Evolutionary conservation across 768 basidiomycete genomes (phyloP), one percentile per base, ranked within the genome.

Genomic region (Auricularia heimuer): DNA sequence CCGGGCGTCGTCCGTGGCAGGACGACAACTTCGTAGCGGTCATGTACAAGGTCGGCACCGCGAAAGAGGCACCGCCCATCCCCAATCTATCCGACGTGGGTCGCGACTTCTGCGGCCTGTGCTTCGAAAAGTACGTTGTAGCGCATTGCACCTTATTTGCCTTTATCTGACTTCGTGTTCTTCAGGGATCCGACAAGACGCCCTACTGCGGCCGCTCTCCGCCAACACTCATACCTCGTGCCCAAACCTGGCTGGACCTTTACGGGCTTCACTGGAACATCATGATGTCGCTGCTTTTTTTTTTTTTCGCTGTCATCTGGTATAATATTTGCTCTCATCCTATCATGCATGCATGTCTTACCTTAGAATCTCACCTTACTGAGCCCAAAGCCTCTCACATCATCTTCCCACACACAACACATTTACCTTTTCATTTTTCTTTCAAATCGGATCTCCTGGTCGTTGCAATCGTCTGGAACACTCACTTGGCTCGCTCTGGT

Each of bases 21-120:
- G 89, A 91, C 35, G 90, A 95, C 69, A 92, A 95, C 75, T 85
- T 85, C 68, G 83, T 98, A 67, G 88, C 92, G 1, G 94, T 98
- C 66, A 92, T 99, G 88, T 60, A 60, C 56, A 60, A 96, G 94
- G 81, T 97, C 44, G 94, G 91, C 69, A 86, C 90, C 70, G 86
- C 88, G 65, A 86, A 90, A 69, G 82, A 85, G 67, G 87, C 89
- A 35, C 97, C 97, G 8, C 95, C 96, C 3, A 83, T 99, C 4
- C 97, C 96, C 1, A 65, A 82, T 2, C 76, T 98, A 62, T 88
- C 90, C n/a, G 77, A 82, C 29, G 80, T 87, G 61, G 95, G 90
- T 8, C 83, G 89, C 67, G 90, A 96, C 73, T 97, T 99, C 76
- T 82, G 96, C 69, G 79, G 80, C 62, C 86, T 85, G 71, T 98